Evolutionary conservation across 495 filamentous ascomycete species (phyloP).

Genomic region (Penicillium ucsense): DNA sequence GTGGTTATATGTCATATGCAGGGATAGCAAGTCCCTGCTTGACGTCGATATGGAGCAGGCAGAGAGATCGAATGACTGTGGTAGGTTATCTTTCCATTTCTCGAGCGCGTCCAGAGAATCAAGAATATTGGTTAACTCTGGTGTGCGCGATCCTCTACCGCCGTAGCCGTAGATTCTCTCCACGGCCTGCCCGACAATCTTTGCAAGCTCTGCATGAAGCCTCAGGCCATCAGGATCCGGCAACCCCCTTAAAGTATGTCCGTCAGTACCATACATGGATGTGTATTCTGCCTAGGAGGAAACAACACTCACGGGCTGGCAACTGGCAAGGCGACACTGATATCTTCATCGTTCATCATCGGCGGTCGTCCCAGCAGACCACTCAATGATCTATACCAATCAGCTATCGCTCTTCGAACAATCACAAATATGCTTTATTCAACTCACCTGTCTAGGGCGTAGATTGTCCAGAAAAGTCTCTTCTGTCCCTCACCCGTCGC

Average conservation of each 20-base stretch:
- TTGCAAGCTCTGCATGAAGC: slow-evolving; percentile 26
- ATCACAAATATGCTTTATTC: neutral
- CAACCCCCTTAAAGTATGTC: slow-evolving; percentile 4
- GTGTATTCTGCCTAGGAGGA: neutral
- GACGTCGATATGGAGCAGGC: slow-evolving; percentile 13
- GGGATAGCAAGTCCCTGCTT: slow-evolving; percentile 4
- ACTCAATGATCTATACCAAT: slow-evolving; percentile 23
- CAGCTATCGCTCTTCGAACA: neutral
- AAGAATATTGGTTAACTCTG: slow-evolving; percentile 5
- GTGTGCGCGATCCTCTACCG: slow-evolving; percentile 1
- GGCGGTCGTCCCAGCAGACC: slow-evolving; percentile 34
- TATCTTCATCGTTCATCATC: slow-evolving; percentile 22
- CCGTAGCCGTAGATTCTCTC: slow-evolving; percentile 22
- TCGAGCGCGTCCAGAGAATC: slow-evolving; percentile 13
- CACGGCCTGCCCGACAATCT: slow-evolving; percentile 27
- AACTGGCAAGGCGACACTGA: slow-evolving; percentile 21
- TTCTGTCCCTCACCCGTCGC: slow-evolving; percentile 18
- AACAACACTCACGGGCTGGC: slow-evolving; percentile 12
- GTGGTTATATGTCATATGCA: slow-evolving; percentile 37
- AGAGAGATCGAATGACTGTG: slow-evolving; percentile 4
- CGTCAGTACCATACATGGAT: neutral
- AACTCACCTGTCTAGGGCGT: slow-evolving; percentile 27
- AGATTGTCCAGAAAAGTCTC: slow-evolving; percentile 34
- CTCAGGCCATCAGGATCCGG: slow-evolving; percentile 24
- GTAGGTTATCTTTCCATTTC: slow-evolving; percentile 15